Conservation (phyloP, 306 rosid genomes). For the Quercus suber region DNA sequence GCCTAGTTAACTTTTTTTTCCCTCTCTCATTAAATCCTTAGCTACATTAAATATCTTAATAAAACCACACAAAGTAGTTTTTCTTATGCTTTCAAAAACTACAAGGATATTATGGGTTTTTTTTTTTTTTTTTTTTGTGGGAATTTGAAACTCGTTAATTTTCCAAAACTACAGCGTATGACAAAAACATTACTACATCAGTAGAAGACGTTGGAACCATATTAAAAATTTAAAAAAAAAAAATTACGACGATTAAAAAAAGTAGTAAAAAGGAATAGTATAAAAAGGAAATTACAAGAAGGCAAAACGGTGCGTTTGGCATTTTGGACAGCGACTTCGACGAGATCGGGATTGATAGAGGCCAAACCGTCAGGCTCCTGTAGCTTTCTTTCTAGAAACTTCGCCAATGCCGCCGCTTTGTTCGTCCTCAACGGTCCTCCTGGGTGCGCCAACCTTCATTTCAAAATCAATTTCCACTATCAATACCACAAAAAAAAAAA, state of each 20-base stretch:
- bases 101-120: too few relatives aligned
- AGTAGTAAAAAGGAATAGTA: background rate
- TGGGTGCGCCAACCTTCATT: constrained; percentile 79
- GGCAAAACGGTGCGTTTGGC: constrained; percentile 65
- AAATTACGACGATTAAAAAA: background rate
- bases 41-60: too few relatives aligned
- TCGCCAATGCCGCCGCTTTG: constrained; percentile 89
- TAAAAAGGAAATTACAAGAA: constrained; percentile 33
- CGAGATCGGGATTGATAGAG: constrained; percentile 61
- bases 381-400: constrained; percentile 75
- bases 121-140: too few relatives aligned
- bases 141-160: too few relatives aligned
- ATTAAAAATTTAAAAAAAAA: too few relatives aligned
- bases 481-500: background rate
- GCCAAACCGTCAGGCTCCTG: constrained; percentile 70
- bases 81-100: too few relatives aligned
- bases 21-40: too few relatives aligned
- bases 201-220: too few relatives aligned
- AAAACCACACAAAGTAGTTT: too few relatives aligned
- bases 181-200: too few relatives aligned
- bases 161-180: too few relatives aligned
- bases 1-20: too few relatives aligned
- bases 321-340: constrained; percentile 65
- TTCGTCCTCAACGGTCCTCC: constrained; percentile 91
- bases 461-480: background rate